These are phyloP conservation scores for Solanum bukasovii DNA, from an alignment of 257 asterid species.

Conservation along the genomic window DNA sequence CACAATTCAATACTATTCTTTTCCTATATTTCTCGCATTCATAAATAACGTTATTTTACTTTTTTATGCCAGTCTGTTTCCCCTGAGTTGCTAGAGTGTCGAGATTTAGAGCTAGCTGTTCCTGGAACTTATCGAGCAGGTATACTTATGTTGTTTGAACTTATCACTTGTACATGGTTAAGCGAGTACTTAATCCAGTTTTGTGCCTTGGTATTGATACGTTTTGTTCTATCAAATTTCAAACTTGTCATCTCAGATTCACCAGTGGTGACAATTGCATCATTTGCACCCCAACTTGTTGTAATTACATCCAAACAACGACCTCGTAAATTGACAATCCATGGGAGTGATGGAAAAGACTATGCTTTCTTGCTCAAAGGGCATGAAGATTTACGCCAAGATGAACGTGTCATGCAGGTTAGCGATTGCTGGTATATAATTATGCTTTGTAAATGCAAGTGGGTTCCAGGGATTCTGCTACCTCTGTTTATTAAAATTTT, in stretches of 20 bases:
- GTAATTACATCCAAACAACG: slow-evolving; percentile 98
- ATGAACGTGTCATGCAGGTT: slow-evolving; percentile 99
- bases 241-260: slow-evolving; percentile 42
- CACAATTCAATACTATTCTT: not conserved
- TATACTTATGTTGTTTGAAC: slow-evolving; percentile 2
- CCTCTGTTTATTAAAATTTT: not conserved
- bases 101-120: slow-evolving; percentile 84
- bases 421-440: not conserved
- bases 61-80: slow-evolving; percentile 71
- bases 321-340: slow-evolving; percentile 91
- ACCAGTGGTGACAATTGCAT: slow-evolving; percentile 85
- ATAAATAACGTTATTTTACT: slow-evolving; percentile 2
- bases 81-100: slow-evolving; percentile 87
- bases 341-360: slow-evolving; percentile 96
- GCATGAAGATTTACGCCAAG: slow-evolving; percentile 98
- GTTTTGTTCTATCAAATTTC: not conserved
- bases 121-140: slow-evolving; percentile 99
- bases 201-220: not conserved
- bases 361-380: slow-evolving; percentile 94
- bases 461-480: not conserved
- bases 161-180: not conserved
- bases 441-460: not conserved
- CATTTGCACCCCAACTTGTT: slow-evolving; percentile 94
- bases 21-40: not conserved
- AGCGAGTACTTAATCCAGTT: not conserved